Conservation (phyloP, 1,284 basidiomycete genomes). For the Cystobasidium pallidum region DNA sequence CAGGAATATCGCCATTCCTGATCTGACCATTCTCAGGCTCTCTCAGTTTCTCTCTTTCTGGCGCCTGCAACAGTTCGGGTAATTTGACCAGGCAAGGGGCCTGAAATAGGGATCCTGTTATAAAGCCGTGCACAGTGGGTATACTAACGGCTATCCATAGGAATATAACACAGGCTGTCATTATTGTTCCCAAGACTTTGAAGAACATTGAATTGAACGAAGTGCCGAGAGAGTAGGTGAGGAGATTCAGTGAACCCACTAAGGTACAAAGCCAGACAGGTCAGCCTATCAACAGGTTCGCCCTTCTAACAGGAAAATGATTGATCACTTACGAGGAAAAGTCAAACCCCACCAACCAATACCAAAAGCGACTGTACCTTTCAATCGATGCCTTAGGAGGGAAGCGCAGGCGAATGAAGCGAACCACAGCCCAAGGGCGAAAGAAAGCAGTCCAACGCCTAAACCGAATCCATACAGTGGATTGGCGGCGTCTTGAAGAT, state of each 20-base stretch:
- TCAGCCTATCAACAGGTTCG: no score
- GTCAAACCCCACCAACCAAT: constrained; percentile 46
- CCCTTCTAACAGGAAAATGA: not conserved
- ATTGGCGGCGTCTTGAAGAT: constrained; percentile 42
- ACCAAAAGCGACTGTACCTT: constrained; percentile 46
- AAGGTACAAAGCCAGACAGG: constrained; percentile 2
- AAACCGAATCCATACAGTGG: constrained; percentile 49
- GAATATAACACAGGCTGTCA: constrained; percentile 22
- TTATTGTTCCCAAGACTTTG: constrained; percentile 44
- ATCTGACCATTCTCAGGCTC: constrained; percentile 29
- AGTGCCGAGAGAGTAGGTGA: constrained; percentile 50
- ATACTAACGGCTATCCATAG: constrained; percentile 47
- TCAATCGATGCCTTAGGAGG: constrained; percentile 45
- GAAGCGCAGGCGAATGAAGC: constrained; percentile 48
- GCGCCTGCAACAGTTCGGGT: constrained; percentile 23
- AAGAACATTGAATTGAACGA: constrained; percentile 52
- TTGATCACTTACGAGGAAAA: constrained; percentile 28
- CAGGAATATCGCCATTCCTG: not conserved
- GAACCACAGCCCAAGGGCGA: constrained; percentile 53
- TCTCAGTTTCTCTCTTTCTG: constrained; percentile 24
- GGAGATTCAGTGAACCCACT: constrained; percentile 51
- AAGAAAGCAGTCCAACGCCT: constrained; percentile 50
- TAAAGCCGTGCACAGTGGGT: constrained; percentile 48
- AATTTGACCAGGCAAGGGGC: constrained; percentile 50
- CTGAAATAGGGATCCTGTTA: constrained; percentile 49